phyloP scores from a whole-genome alignment of 23 red algal genomes.

The Gracilaria caudata region DNA sequence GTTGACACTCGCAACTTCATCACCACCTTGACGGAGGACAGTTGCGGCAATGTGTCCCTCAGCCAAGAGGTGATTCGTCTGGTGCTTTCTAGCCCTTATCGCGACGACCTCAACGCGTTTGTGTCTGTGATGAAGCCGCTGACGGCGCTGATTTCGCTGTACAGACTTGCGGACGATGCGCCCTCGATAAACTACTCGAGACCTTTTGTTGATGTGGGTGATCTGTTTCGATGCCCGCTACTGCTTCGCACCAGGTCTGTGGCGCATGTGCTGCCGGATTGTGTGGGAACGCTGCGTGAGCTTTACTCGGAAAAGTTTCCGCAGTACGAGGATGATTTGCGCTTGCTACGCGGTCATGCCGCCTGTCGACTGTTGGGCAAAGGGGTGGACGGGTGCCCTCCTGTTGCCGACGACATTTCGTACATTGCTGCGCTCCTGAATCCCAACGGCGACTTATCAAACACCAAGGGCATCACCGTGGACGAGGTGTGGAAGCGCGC shows the following conservation, averaged over 20 bases:
- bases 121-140: conserved; percentile 49
- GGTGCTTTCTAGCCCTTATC: conserved; percentile 37
- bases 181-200: neutral
- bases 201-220: neutral
- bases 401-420: conserved; percentile 32
- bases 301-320: conserved; percentile 33
- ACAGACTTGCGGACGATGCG: neutral
- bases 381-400: conserved; percentile 45
- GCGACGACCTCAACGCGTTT: conserved; percentile 36
- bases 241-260: conserved; percentile 17
- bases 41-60: conserved; percentile 25
- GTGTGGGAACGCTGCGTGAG: conserved; percentile 38
- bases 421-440: conserved; percentile 45
- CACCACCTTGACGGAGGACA: conserved; percentile 53
- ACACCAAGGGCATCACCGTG: conserved; percentile 37
- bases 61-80: conserved; percentile 48
- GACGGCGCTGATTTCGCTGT: conserved; percentile 32
- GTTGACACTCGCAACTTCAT: conserved; percentile 41
- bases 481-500: conserved; percentile 42
- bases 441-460: conserved; percentile 27
- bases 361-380: conserved; percentile 27
- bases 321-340: conserved; percentile 49
- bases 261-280: conserved; percentile 41
- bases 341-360: conserved; percentile 7
- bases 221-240: conserved; percentile 25